These are phyloP conservation scores for Ulmus americana DNA, from an alignment of 331 rosid species.

Conservation along the genomic window DNA sequence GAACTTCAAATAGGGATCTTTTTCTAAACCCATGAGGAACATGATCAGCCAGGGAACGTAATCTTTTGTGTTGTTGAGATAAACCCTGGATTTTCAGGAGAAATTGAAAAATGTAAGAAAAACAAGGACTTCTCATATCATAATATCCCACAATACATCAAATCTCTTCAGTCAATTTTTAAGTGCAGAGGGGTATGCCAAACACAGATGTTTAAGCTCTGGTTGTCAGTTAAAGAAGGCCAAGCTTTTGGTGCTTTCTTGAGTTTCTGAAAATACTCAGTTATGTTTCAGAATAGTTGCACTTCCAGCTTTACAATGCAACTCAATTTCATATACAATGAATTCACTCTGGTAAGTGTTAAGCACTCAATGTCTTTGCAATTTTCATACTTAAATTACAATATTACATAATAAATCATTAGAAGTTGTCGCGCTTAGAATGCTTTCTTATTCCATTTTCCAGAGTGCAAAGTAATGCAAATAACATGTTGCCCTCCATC, in stretches of 20 bases:
- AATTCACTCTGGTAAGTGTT: not conserved
- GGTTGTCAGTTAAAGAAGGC: too few species aligned
- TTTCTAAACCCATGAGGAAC: constrained; percentile 87
- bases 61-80: constrained; percentile 85
- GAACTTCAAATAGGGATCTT: constrained; percentile 72
- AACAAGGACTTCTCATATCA: not conserved
- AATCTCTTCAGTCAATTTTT: not conserved
- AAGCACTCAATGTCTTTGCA: not conserved
- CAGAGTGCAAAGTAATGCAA: not conserved
- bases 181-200: constrained; percentile 1
- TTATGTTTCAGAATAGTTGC: not conserved
- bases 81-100: constrained; percentile 56
- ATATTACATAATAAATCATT: not conserved
- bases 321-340: not conserved
- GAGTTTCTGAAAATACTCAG: not conserved
- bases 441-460: not conserved
- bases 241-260: not conserved
- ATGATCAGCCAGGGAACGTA: constrained; percentile 77
- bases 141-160: not conserved
- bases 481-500: not conserved
- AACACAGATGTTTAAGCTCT: not conserved
- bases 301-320: not conserved
- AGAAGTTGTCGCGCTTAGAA: not conserved
- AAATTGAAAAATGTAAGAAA: not conserved
- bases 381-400: not conserved